Percentiles rank a stretch among this genome's conserved stretches.
These are phyloP conservation scores for Ustilago trichophora DNA, from an alignment of 1,284 basidiomycete species.

Conservation along the genomic window DNA sequence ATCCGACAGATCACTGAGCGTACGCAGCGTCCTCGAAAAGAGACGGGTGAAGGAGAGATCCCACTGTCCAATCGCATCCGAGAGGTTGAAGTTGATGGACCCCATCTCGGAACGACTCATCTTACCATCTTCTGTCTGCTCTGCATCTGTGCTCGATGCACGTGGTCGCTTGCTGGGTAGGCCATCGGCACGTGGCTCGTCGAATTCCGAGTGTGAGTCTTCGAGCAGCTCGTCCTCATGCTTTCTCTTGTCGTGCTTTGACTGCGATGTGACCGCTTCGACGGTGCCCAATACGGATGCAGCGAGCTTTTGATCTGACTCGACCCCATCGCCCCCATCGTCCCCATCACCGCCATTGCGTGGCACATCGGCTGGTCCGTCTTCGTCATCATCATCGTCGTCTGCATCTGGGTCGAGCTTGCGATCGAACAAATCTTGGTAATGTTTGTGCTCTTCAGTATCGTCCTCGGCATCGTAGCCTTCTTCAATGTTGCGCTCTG, in stretches of 20 bases:
- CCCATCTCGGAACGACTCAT: conserved; percentile 39
- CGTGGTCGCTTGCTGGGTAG: conserved; percentile 27
- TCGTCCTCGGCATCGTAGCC: conserved; percentile 22
- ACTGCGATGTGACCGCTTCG: conserved; percentile 12
- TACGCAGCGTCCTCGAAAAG: conserved; percentile 40
- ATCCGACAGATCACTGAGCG: conserved; percentile 43
- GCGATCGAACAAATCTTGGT: conserved; percentile 39
- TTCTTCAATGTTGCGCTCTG: neutral
- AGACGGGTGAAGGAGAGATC: conserved; percentile 45
- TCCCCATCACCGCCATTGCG: no score
- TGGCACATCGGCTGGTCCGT: neutral
- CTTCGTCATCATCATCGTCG: conserved; percentile 29
- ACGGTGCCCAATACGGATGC: conserved; percentile 34
- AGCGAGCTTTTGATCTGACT: conserved; percentile 18
- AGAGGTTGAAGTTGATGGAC: conserved; percentile 30
- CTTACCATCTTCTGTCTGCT: conserved; percentile 11
- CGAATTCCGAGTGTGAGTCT: neutral
- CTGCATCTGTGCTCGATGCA: conserved; percentile 7
- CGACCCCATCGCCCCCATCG: neutral
- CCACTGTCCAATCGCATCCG: conserved; percentile 42
- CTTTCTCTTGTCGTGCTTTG: conserved; percentile 28
- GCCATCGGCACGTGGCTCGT: conserved; percentile 17
- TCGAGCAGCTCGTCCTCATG: conserved; percentile 5
- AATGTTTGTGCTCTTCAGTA: conserved; percentile 41
- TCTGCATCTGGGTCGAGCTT: conserved; percentile 47